Base-by-base conservation (phyloP, 768 basidiomycete genomes). In the Suillus occidentalis region DNA sequence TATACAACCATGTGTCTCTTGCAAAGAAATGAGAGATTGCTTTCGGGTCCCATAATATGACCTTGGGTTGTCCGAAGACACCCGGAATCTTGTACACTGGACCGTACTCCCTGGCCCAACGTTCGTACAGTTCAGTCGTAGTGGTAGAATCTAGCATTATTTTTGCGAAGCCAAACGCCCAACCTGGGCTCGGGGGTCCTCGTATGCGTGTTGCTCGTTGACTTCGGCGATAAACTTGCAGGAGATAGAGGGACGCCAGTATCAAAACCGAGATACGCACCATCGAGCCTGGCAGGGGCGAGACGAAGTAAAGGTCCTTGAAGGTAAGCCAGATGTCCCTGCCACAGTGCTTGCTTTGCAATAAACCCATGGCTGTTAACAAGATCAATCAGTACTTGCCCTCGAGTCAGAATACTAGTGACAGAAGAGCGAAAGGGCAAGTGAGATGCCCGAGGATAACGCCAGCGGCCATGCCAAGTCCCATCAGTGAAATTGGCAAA, bases 21-120 rank as follows among this genome's bases (percentile, higher is more conserved):
- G 82, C 73, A 67, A 80, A 84, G 61, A 85, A 82, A 68, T 86
- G 83, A 1, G 78, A 73, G 42, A 82, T 73, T 1, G 85, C 84
- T 70, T 81, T 83, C 1, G 80, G 79, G 63, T 84, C 83, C 60
- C 76, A 73, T 14, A 84, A 68, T 2, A 82, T 66, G 28, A 84
- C 63, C 9, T 69, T 67, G 13, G 65, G 70, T 1, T 76, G 69
- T 1, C 81, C 81, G 8, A 83, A 64, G 1, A 70, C 67, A 13
- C 69, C 71, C 2, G 83, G 80, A 10, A 84, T 66, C 14, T 69
- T 60, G 69, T 71, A 86, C 0, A 80, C 81, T 1, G 79, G 66
- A 2, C 85, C 85, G 56, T 84, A 84, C 55, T 80, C 66, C 4
- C 64, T 67, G 2, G 75, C 74, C 85, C 85, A 86, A 2, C 71